Conservation (phyloP, 768 basidiomycete genomes). For the Lactarius akahatsu region DNA sequence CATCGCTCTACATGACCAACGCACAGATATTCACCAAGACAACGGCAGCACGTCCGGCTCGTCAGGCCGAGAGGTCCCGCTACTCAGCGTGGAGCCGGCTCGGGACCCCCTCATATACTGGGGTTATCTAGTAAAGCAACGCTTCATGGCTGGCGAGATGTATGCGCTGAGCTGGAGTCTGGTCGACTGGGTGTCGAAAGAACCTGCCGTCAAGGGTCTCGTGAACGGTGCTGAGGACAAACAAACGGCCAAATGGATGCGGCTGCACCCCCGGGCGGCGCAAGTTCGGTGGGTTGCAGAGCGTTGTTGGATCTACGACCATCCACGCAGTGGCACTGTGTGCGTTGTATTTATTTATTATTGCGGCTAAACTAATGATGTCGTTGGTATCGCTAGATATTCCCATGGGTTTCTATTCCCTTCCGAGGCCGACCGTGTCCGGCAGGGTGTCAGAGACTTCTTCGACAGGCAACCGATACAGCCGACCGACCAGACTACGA, state of each 20-base stretch:
- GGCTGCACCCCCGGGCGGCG: constrained; percentile 70
- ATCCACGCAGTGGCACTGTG: constrained; percentile 92
- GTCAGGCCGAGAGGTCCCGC: not conserved
- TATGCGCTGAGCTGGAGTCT: constrained; percentile 89
- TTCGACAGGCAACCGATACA: constrained; percentile 44
- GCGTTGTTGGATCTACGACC: constrained; percentile 97
- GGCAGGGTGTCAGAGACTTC: constrained; percentile 52
- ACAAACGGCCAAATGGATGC: constrained; percentile 91
- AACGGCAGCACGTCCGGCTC: not conserved
- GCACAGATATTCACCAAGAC: not conserved
- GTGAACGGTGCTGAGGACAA: constrained; percentile 90
- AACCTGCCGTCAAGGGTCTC: constrained; percentile 62
- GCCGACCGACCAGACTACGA: constrained; percentile 24
- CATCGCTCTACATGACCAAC: constrained; percentile 57
- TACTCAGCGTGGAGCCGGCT: constrained; percentile 23
- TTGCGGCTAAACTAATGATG: not conserved
- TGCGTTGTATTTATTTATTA: constrained; percentile 42
- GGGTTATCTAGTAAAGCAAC: constrained; percentile 88
- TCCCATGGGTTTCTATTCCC: constrained; percentile 96
- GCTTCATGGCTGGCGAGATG: constrained; percentile 94
- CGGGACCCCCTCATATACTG: constrained; percentile 79
- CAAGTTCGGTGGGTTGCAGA: constrained; percentile 90
- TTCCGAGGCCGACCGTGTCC: constrained; percentile 73
- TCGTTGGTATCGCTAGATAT: constrained; percentile 52
- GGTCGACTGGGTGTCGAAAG: constrained; percentile 82